Evolutionary conservation across 495 filamentous ascomycete species (phyloP).

Genomic region (Geoglossum glabrum): DNA sequence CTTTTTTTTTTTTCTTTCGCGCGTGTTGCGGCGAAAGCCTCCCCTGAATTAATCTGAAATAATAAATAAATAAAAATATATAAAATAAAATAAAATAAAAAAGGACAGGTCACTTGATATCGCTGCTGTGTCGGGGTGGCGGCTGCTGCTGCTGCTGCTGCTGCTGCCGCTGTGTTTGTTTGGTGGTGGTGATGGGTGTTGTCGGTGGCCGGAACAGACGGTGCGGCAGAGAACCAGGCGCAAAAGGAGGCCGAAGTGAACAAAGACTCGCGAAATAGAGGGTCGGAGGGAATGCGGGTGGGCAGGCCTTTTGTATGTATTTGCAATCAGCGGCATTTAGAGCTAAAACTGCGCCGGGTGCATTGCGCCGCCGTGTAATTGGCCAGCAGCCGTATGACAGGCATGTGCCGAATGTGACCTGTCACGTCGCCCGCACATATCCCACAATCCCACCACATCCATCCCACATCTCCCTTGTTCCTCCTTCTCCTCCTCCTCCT

Average conservation of each 20-base stretch:
- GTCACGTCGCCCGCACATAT: too few species aligned
- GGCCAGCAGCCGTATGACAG: background rate
- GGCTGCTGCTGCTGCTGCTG: too few species aligned
- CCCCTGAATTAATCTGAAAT: too few species aligned
- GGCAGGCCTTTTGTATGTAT: conserved; percentile 3
- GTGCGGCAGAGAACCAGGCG: background rate
- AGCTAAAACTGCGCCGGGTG: background rate
- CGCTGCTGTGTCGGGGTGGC: too few species aligned
- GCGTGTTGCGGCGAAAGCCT: too few species aligned
- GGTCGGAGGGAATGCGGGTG: background rate
- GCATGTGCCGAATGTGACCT: conserved; percentile 1
- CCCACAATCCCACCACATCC: too few species aligned
- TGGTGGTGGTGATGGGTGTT: background rate
- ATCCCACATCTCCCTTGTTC: background rate
- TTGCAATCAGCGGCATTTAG: background rate
- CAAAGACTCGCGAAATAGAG: conserved; percentile 3
- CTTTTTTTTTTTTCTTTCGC: background rate
- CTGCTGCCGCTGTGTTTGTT: background rate
- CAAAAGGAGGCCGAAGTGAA: background rate
- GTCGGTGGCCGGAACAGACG: background rate
- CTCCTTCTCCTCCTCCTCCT: background rate
- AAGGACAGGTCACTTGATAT: background rate
- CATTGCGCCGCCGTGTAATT: background rate
- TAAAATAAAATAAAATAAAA: background rate
- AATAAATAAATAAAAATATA: background rate